Evolutionary conservation across 805 yeast genomes (phyloP).

Genomic region (Clavispora phyllophila): DNA sequence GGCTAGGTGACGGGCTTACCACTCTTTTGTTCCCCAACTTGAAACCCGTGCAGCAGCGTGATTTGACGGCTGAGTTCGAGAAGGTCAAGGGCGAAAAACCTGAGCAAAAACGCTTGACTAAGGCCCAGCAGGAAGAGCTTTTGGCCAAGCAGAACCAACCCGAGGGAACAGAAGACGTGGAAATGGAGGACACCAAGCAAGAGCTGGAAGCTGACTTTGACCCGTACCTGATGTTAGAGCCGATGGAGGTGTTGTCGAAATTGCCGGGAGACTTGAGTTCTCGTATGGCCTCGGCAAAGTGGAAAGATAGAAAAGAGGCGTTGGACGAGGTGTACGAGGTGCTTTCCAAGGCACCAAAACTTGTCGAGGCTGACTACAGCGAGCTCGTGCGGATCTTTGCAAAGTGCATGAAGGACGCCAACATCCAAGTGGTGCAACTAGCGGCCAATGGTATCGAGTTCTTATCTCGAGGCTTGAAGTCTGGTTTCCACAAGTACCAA

Average conservation of each 20-base stretch:
- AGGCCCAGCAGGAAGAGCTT: slow-evolving; percentile 45
- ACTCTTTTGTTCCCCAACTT: slow-evolving; percentile 59
- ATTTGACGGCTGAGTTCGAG: slow-evolving; percentile 64
- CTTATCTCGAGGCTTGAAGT: slow-evolving; percentile 63
- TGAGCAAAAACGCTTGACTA: slow-evolving; percentile 51
- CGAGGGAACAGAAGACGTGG: slow-evolving; percentile 16
- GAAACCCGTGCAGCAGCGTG: slow-evolving; percentile 91
- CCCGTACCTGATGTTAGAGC: slow-evolving; percentile 66
- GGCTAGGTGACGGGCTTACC: slow-evolving; percentile 65
- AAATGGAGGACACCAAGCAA: slow-evolving; percentile 26
- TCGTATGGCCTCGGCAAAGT: slow-evolving; percentile 57
- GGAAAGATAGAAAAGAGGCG: slow-evolving; percentile 91
- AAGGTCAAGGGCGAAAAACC: slow-evolving; percentile 38
- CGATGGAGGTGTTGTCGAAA: slow-evolving; percentile 60
- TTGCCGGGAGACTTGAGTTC: slow-evolving; percentile 59
- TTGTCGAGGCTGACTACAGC: slow-evolving; percentile 57
- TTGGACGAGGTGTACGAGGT: slow-evolving; percentile 56
- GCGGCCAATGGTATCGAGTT: slow-evolving; percentile 64
- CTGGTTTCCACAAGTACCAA: slow-evolving; percentile 51
- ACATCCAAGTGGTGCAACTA: slow-evolving; percentile 75
- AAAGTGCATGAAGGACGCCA: slow-evolving; percentile 82
- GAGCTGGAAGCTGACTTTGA: slow-evolving; percentile 35
- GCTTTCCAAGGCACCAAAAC: slow-evolving; percentile 50
- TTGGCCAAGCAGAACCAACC: slow-evolving; percentile 16
- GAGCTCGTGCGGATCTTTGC: slow-evolving; percentile 59